Evolutionary conservation across 345 rosid species (phyloP), one percentile per base, ranked within the genome.

Genomic region (Atalantia buxifolia): DNA sequence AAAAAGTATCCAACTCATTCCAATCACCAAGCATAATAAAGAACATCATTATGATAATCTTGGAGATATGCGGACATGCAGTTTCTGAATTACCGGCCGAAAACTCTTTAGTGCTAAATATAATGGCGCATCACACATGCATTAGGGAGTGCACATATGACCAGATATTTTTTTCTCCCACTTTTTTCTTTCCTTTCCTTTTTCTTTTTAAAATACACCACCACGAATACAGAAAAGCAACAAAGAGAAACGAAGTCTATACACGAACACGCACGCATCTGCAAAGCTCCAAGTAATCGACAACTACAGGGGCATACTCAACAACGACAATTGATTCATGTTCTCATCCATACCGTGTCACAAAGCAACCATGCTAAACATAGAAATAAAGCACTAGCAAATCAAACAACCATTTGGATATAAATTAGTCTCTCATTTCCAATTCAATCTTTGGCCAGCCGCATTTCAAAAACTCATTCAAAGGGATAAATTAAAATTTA

Each of bases 371-470:
- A 21, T 36, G 18, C 9, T 4, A 18, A 9, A n/a, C 14, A 60
- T 36, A 2, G 28, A 66, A 66, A 14, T 31, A 16, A 24, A 31
- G 50, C 65, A 50, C 53, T 16, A 78, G 53, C 61, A 65, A 68
- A 63, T 33, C 24, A 45, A 67, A n/a, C 35, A 25, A 21, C 24
- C 40, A 42, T 74, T 31, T 40, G 45, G 21, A 31, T 28, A 45
- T 31, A 40, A 67, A 27, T 33, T 9, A 67, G 16, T 61, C 72
- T 82, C 84, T 85, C 75, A 48, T 66, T 77, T 59, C 48, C 21
- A 50, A 64, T 84, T 80, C 76, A 69, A 60, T 53, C 22, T 66
- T 68, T 68, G 73, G 72, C 76, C 82, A 62, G 88, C 86, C 85
- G 83, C 88, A 76, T 36, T 16, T 61, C 57, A 13, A 74, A 25